Evolutionary conservation across 768 basidiomycete species (phyloP).

Genomic region (Mycena chlorophos): DNA sequence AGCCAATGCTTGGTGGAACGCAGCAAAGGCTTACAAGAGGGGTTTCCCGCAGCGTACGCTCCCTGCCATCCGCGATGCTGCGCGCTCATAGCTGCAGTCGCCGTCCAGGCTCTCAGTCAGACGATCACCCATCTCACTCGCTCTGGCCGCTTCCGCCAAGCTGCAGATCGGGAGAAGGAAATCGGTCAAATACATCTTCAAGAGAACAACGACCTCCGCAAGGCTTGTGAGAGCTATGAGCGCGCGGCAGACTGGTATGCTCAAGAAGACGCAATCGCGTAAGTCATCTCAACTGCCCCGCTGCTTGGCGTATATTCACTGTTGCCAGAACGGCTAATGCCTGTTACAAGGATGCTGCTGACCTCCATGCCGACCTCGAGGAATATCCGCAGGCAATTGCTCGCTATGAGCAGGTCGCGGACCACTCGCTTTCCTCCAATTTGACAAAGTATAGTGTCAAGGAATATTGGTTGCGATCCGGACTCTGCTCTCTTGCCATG

Average conservation of each 20-base stretch:
- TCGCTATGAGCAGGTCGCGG: slow-evolving; percentile 88
- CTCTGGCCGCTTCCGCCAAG: slow-evolving; percentile 91
- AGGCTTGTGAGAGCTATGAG: slow-evolving; percentile 89
- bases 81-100: slow-evolving; percentile 56
- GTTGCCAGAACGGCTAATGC: slow-evolving; percentile 82
- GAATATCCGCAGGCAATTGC: slow-evolving; percentile 83
- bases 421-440: slow-evolving; percentile 73
- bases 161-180: slow-evolving; percentile 97
- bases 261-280: slow-evolving; percentile 97
- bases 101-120: slow-evolving; percentile 81
- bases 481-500: slow-evolving; percentile 86
- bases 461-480: slow-evolving; percentile 91
- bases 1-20: slow-evolving; percentile 99
- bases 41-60: slow-evolving; percentile 77
- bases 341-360: slow-evolving; percentile 95
- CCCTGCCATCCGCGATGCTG: neutral
- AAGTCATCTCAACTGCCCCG: slow-evolving; percentile 34
- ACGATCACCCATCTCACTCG: slow-evolving; percentile 83
- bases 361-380: slow-evolving; percentile 87
- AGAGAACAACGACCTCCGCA: slow-evolving; percentile 73
- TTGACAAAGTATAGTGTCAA: slow-evolving; percentile 99
- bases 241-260: slow-evolving; percentile 96
- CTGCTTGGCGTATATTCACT: neutral
- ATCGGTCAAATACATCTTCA: slow-evolving; percentile 93
- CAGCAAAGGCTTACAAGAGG: slow-evolving; percentile 93